Base-by-base conservation (phyloP, 371 early-diverging fungal species). In the Mortierella sp. region DNA sequence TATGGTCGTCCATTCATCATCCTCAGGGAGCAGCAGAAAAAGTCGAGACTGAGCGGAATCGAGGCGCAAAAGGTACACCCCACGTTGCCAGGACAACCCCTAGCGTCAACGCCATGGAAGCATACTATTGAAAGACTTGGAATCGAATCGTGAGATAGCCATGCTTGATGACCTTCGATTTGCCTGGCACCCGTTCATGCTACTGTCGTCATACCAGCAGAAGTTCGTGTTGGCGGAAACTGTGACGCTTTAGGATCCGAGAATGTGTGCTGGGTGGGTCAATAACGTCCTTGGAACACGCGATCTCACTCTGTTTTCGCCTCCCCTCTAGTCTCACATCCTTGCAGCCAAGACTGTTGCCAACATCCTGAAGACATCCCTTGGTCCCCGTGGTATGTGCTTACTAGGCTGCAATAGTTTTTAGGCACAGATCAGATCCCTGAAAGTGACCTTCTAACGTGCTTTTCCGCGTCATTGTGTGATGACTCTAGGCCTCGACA, bases 1-100 rank as follows among this genome's bases (percentile, higher is more conserved):
- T 95, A 96, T 81, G 98, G 98, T 51, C 89, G 98, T 48, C 97
- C 98, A 48, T 94, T 97, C 80, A 96, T 97, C 79, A 96, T 98
- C 81, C 90, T 98, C 34, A 84, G 98, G 54, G 98, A 98, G 82
- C 95, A 95, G 76, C 94, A 94, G 63, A 94, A 90, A 77, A 95
- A 95, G 80, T 81, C 88, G 29, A 86, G 98, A 79, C 83, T 95
- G 41, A 86, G 84, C 51, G 98, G 97, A 25, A 78, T 95, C 46
- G 96, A 95, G 59, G 98, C 97, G 16, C 92, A 93, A 63, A 96
- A 96, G 91, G 96, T 95, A 86, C 25, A 25, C 14, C 3, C 48
- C 44, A 43, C 4, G 9, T 43, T 43, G 5, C 44, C 44, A 9
- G 44, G 44, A 19, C 14, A 43, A 16, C 44, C 44, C 16, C 16